These are phyloP conservation scores for Penicillium egyptiacum DNA, from an alignment of 495 filamentous ascomycete genomes.

Conservation along the genomic window DNA sequence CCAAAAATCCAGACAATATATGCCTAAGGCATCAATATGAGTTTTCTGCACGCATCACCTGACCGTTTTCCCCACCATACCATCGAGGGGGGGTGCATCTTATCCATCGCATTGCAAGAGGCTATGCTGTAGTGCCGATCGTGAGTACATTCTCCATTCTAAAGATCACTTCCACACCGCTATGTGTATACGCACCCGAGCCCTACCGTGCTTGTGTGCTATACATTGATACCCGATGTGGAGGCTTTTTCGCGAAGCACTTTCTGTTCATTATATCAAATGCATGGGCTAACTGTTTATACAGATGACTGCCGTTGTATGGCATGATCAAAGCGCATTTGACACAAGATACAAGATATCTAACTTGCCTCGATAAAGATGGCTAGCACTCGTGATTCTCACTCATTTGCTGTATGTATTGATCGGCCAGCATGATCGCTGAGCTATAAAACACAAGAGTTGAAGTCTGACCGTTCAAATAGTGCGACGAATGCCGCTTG, in stretches of 20 bases:
- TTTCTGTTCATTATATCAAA: conserved; percentile 6
- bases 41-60: conserved; percentile 37
- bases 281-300: conserved; percentile 23
- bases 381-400: conserved; percentile 49
- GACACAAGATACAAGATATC: conserved; percentile 27
- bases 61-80: conserved; percentile 39
- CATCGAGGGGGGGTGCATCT: conserved; percentile 33
- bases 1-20: not conserved
- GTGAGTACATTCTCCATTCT: conserved; percentile 34
- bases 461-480: conserved; percentile 1
- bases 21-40: conserved; percentile 29
- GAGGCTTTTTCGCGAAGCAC: conserved; percentile 1
- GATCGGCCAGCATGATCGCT: not conserved
- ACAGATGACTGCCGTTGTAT: conserved; percentile 42
- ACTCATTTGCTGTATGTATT: conserved; percentile 49
- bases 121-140: conserved; percentile 37
- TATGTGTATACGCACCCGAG: conserved; percentile 5
- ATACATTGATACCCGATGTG: conserved; percentile 13
- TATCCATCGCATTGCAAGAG: conserved; percentile 25
- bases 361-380: conserved; percentile 39
- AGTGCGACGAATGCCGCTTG: conserved; percentile 54
- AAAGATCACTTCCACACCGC: not conserved
- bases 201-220: not conserved
- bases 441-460: not conserved
- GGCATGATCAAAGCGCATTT: conserved; percentile 40